Evolutionary conservation across 164 flowering plant genomes (phyloP), one percentile per base, ranked within the genome.

Genomic region (Tetrastigma voinierianum): DNA sequence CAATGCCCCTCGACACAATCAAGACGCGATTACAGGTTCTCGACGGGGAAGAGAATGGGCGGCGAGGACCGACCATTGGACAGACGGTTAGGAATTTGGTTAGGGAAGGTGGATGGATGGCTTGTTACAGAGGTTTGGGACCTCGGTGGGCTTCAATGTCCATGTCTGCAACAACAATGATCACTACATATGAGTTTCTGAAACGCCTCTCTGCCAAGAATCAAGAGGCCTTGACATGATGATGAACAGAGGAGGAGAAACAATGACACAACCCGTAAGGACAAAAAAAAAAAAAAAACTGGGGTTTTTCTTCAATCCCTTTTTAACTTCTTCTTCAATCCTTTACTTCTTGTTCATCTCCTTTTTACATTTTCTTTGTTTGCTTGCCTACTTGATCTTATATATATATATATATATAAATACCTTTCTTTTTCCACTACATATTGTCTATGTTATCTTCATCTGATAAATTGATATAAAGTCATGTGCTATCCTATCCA

Each of bases 1-100:
- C 90, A 19, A 86, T 77, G 86, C 87, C 90, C 2, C 77, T 86
- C 9, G 90, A 86, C 64, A 86, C 90, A 13, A 80, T 86, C 16
- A 86, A 83, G 81, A 82, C 88, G 6, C 74, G 88, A 57, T 46
- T 84, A 59, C 85, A 82, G 43, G 85, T 82, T 48, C 62, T 82
- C 66, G 82, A 78, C 10, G 81, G 79, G 20, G 83, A 73, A 13
- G 82, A 75, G 46, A 76, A 75, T 53, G 74, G 78, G 19, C 51
- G 75, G 18, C 61, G 79, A 1, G 76, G 72, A 40, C 78, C 71
- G 5, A 80, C 72, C 9, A 55, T 80, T 20, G 73, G 70, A 1
- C 78, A 74, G 62, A 80, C 83, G 0, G 74, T 82, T 13, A 60
- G 78, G 67, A 78, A 71, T 65, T 61, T 82, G 76, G 77, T 79